Base-by-base conservation (phyloP, 306 rosid species). In the Cucurbita moschata region DNA sequence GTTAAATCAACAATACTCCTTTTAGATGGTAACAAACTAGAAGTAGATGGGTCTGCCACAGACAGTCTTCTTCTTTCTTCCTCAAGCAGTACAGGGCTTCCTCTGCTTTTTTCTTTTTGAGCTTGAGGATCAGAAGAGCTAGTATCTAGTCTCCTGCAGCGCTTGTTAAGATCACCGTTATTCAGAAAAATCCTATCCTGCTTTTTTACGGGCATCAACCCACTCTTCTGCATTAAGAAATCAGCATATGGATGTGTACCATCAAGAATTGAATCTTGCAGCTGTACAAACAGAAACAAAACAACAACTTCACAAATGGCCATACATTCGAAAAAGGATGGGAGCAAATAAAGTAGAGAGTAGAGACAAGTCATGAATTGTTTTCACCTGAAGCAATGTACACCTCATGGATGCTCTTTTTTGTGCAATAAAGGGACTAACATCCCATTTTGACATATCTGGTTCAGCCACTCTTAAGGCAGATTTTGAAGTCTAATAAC, bases 211-310 rank as follows among this genome's bases (percentile, higher is more conserved):
- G 54, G 58, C 5, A 77, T 47, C 78, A 88, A 78, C 51, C 92
- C 88, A 76, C 90, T 79, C 76, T 72, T 86, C 52, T 54, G 82
- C 81, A 79, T 85, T 71, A 93, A 81, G 76, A 53, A 42, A 80
- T 82, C 88, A 72, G 86, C 74, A 82, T 75, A 76, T 10, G 88
- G 87, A 75, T 80, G 87, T 26, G 82, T 85, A 47, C 90, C 93
- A 59, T 83, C 84, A 74, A 83, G 77, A 72, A 92, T 79, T 26
- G 89, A 77, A 68, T 82, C 89, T 82, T 86, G 87, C 81, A 92
- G 80, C 98, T 92, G 87, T 67, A 82, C 50, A 68, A 30, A 69
- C 37, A 54, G 71, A 51, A 49, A 65, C 58, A 67, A 70, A 13
- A 73, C 52, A 12, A 47, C 52, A 10, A 47, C 15, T 47, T 47